Conservation (phyloP, 176 grass and related monocot species). For the Avena insularis region DNA sequence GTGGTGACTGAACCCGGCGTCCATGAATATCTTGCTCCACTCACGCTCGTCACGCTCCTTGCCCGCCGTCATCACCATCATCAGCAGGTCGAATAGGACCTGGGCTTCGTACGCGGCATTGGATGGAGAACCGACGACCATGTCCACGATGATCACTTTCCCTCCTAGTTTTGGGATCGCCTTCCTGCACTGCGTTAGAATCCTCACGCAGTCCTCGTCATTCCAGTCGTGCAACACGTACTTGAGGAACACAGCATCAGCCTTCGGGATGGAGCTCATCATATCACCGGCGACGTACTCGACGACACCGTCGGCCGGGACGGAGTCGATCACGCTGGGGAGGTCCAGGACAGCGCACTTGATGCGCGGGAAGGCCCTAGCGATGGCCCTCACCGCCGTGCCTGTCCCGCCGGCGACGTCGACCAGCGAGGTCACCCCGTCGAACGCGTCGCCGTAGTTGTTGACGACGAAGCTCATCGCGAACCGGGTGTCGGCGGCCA, state of each 20-base stretch:
- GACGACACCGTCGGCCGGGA: neutral
- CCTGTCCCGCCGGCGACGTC: conserved; percentile 59
- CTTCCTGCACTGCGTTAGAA: neutral
- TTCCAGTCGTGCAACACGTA: neutral
- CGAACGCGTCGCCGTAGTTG: conserved; percentile 31
- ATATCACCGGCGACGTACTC: conserved; percentile 54
- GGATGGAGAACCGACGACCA: neutral
- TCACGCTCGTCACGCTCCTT: neutral
- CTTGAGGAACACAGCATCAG: conserved; percentile 47
- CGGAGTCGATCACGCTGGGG: conserved; percentile 36
- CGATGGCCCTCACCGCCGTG: conserved; percentile 33
- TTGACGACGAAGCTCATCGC: neutral
- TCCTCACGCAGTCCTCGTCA: neutral
- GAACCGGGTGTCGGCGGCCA: conserved; percentile 24
- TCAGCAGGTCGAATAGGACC: neutral
- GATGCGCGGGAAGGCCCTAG: conserved; percentile 43
- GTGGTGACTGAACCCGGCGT: neutral
- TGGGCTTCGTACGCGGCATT: neutral
- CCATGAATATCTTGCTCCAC: neutral
- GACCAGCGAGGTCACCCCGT: conserved; percentile 41
- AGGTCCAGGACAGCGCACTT: conserved; percentile 59
- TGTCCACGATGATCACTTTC: neutral
- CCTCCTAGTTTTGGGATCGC: neutral
- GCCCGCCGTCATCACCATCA: neutral
- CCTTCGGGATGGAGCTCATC: conserved; percentile 43